phyloP scores from a whole-genome alignment of 2,329 filamentous ascomycete genomes.

The Niveomyces coronatus region DNA sequence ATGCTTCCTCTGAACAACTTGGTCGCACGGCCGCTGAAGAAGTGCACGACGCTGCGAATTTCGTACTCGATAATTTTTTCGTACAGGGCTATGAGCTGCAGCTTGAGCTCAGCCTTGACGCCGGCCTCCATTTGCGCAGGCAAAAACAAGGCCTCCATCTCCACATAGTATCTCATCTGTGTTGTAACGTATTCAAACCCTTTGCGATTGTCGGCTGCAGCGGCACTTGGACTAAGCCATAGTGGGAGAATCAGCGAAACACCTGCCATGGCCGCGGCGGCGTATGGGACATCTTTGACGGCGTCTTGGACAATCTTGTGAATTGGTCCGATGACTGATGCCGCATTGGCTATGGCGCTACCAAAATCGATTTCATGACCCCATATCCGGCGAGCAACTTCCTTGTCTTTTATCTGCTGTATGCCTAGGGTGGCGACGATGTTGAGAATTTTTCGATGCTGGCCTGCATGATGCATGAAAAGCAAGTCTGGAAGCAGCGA shows the following conservation, averaged over 20 bases:
- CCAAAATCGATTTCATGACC: slow-evolving; percentile 4
- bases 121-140: neutral
- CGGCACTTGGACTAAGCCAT: neutral
- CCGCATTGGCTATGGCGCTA: neutral
- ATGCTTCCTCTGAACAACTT: slow-evolving; percentile 2
- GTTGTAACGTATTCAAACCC: slow-evolving; percentile 4
- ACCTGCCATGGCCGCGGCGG: slow-evolving; percentile 1
- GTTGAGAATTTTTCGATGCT: neutral
- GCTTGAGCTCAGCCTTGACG: neutral
- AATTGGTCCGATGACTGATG: neutral
- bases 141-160: slow-evolving; percentile 1
- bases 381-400: neutral
- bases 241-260: slow-evolving; percentile 6
- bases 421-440: neutral
- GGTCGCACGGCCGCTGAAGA: neutral
- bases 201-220: neutral
- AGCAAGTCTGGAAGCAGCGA: neutral
- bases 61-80: slow-evolving; percentile 1
- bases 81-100: neutral
- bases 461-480: neutral
- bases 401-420: slow-evolving; percentile 1
- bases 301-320: slow-evolving; percentile 1
- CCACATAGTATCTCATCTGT: neutral
- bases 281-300: neutral
- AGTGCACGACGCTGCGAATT: slow-evolving; percentile 1